phyloP scores from a whole-genome alignment of 2,329 filamentous ascomycete genomes.

The Sphaerostilbella broomeana region DNA sequence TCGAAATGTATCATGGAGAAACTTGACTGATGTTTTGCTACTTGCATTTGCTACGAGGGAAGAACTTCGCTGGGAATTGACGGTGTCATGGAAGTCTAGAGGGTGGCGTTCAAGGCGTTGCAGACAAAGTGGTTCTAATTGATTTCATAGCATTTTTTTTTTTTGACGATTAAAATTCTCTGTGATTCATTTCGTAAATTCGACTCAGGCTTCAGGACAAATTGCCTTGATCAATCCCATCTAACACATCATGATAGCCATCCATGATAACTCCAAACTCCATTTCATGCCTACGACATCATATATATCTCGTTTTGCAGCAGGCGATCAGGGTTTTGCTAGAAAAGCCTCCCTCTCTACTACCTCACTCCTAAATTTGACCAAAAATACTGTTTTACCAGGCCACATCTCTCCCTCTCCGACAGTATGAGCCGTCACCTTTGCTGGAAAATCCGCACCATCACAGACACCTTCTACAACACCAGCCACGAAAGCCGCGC shows the following conservation, averaged over 20 bases:
- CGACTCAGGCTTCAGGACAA: neutral
- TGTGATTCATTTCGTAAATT: slow-evolving; percentile 3
- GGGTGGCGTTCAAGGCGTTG: slow-evolving; percentile 11
- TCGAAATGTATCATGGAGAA: too few relatives aligned
- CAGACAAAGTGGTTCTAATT: neutral
- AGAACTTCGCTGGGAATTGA: too few relatives aligned
- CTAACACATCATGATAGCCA: slow-evolving; percentile 5
- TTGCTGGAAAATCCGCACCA: slow-evolving; percentile 80
- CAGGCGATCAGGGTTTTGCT: slow-evolving; percentile 48
- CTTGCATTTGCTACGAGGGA: too few relatives aligned
- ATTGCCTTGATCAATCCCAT: neutral
- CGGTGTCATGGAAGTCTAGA: too few relatives aligned
- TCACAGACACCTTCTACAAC: slow-evolving; percentile 95
- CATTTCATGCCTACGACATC: slow-evolving; percentile 8
- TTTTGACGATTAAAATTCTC: neutral
- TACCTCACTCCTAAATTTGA: slow-evolving; percentile 88
- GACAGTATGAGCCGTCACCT: slow-evolving; percentile 82
- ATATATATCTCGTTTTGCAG: neutral
- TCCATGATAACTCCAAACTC: slow-evolving; percentile 18
- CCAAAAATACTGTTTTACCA: slow-evolving; percentile 87
- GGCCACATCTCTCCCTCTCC: slow-evolving; percentile 81
- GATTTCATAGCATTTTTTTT: neutral
- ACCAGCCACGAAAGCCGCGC: slow-evolving; percentile 89
- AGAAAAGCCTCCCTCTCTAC: slow-evolving; percentile 84
- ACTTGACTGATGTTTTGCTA: too few relatives aligned